phyloP scores from a whole-genome alignment of 2,329 filamentous ascomycete species.

The Didymella lethalis region DNA sequence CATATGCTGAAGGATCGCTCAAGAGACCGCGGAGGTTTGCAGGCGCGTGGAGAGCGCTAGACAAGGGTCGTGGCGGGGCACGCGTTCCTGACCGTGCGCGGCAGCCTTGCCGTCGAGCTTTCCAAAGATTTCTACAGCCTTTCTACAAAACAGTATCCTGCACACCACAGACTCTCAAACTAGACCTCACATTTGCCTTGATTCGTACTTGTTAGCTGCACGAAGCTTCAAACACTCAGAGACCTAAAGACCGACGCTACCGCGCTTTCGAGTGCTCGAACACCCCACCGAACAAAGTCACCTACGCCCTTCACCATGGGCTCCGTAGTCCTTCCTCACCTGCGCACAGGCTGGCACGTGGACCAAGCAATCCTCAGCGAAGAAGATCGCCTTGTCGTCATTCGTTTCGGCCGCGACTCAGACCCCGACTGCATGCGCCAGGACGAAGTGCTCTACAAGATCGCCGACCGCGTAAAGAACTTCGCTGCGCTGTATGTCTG shows the following conservation, averaged over 20 bases:
- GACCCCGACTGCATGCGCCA: slow-evolving; percentile 83
- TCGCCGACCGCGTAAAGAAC: slow-evolving; percentile 92
- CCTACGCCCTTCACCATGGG: slow-evolving; percentile 61
- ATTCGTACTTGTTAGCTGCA: not conserved
- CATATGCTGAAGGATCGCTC: not conserved
- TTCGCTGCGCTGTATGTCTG: slow-evolving; percentile 84
- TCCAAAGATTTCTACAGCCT: slow-evolving; percentile 15
- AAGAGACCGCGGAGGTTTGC: not conserved
- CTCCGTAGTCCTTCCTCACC: slow-evolving; percentile 90
- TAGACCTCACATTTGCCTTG: no score
- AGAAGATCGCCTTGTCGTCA: slow-evolving; percentile 90
- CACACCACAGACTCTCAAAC: not conserved
- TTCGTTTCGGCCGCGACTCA: slow-evolving; percentile 89
- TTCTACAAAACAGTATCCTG: not conserved
- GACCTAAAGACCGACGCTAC: not conserved
- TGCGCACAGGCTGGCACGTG: slow-evolving; percentile 94
- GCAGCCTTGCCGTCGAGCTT: slow-evolving; percentile 20
- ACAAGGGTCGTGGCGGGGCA: slow-evolving; percentile 13
- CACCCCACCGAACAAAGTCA: not conserved
- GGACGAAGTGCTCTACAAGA: slow-evolving; percentile 94
- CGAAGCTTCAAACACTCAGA: not conserved
- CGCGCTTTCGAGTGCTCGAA: not conserved
- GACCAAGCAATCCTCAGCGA: slow-evolving; percentile 84
- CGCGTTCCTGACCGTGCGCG: slow-evolving; percentile 12
- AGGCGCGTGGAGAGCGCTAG: slow-evolving; percentile 9